phyloP scores from a whole-genome alignment of 192 early-diverging fungal species.

The Oehlia diaphana region DNA sequence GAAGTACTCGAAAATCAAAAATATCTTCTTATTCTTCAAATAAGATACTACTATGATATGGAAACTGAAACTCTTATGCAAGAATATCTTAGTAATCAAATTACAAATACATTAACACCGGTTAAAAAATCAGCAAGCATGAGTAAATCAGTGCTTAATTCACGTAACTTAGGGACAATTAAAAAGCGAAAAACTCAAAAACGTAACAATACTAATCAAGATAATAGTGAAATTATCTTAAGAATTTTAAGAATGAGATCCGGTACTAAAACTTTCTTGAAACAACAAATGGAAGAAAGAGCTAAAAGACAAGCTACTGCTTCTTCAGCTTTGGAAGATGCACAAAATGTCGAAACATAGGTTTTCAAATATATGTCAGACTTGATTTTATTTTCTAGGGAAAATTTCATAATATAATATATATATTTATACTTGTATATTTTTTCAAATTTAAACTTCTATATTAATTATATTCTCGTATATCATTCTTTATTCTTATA shows the following conservation, averaged over 20 bases:
- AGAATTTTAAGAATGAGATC: conserved; percentile 29
- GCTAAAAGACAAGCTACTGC: neutral
- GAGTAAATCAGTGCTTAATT: conserved; percentile 25
- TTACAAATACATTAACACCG: neutral
- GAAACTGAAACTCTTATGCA: conserved; percentile 64
- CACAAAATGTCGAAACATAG: neutral
- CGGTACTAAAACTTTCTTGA: conserved; percentile 26
- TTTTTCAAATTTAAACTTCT: too few species aligned
- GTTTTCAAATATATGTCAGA: too few species aligned
- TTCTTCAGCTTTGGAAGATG: neutral
- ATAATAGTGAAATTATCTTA: conserved; percentile 27
- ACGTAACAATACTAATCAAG: neutral
- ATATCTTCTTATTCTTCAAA: conserved; percentile 65
- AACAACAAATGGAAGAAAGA: conserved; percentile 30
- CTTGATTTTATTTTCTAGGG: too few species aligned
- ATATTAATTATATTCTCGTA: too few species aligned
- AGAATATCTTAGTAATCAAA: conserved; percentile 43
- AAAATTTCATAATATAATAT: too few species aligned
- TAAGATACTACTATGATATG: conserved; percentile 66
- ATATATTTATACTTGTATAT: too few species aligned
- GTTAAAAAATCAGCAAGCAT: neutral
- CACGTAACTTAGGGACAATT: conserved; percentile 24
- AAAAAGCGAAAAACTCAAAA: conserved; percentile 23
- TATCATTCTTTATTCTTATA: too few species aligned
- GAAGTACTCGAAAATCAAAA: conserved; percentile 65